Evolutionary conservation across 2,329 filamentous ascomycete species (phyloP).

Genomic region (Nannizzia gypsea): DNA sequence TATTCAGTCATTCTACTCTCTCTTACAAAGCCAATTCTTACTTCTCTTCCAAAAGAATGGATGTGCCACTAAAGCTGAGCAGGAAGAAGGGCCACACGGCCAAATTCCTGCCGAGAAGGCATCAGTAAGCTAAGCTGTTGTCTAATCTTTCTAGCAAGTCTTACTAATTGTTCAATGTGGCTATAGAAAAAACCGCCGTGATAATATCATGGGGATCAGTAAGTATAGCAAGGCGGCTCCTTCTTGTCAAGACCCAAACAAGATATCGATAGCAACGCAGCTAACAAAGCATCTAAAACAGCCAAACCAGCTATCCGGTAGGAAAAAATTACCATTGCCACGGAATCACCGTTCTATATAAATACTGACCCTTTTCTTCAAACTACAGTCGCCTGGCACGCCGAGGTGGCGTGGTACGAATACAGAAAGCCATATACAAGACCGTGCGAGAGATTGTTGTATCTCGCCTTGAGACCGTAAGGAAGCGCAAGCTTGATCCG

Average conservation of each 20-base stretch:
- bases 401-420: conserved; percentile 24
- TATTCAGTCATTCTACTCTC: neutral
- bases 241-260: neutral
- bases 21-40: neutral
- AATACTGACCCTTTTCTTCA: neutral
- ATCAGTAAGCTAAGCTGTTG: neutral
- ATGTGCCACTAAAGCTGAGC: neutral
- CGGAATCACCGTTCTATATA: too few relatives aligned
- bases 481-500: conserved; percentile 2
- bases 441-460: conserved; percentile 18
- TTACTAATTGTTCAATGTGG: neutral
- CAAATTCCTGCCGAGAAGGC: neutral
- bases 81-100: neutral
- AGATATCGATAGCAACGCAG: neutral
- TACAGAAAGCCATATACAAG: conserved; percentile 22
- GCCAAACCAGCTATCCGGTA: conserved; percentile 24
- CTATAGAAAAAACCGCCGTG: conserved; percentile 13
- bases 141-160: neutral
- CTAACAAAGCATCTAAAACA: conserved; percentile 8
- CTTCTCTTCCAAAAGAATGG: neutral
- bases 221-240: conserved; percentile 6
- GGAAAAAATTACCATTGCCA: neutral
- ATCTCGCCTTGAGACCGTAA: conserved; percentile 17
- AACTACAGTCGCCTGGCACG: conserved; percentile 25
- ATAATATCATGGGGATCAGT: conserved; percentile 23